Evolutionary conservation across 2,329 filamentous ascomycete genomes (phyloP), one percentile per base, ranked within the genome.

Genomic region (Aspergillus neotritici): DNA sequence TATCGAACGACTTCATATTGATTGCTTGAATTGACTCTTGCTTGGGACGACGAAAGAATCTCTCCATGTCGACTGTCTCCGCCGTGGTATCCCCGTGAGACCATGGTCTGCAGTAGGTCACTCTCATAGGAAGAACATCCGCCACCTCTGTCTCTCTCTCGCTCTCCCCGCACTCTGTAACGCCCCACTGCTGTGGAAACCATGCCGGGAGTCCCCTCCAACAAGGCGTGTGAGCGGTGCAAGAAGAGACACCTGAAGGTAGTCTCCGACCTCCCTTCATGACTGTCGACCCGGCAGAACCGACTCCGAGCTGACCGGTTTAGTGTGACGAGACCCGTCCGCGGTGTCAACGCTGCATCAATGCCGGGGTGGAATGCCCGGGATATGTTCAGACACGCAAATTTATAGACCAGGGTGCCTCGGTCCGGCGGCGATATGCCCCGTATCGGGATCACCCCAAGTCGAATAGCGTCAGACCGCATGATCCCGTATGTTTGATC

Each of bases 341-440:
- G 4, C 55, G 58, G 11, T 69, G 66, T 42, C 61, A 64, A 41
- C 61, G 65, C 14, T 69, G 66, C 46, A 53, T 53, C 21, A 55
- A 58, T 35, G 60, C 66, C 5, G 64, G 64, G 10, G 60, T 64
- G 16, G 58, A 67, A 40, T 69, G 66, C 35, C 65, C 66, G 0
- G 67, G 67, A n/a, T 70, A 68, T 58, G 61, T 67, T 14, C 64
- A 67, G 41, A 68, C 61, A 15, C 65, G 67, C 43, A 69, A 69
- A 34, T 70, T 70, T 43, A 66, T 70, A 36, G 67, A 70, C 40
- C 65, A 70, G 43, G 66, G 67, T 5, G 62, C 64, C 15, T 64
- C 65, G 13, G 64, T 70, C 16, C 60, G 67, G 37, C 62, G 62
- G 12, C 56, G 64, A 28, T 67, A 65, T 57, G 64, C 64, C 41